Evolutionary conservation across 148 eudicot species (phyloP).

Genomic region (Spergularia marina): DNA sequence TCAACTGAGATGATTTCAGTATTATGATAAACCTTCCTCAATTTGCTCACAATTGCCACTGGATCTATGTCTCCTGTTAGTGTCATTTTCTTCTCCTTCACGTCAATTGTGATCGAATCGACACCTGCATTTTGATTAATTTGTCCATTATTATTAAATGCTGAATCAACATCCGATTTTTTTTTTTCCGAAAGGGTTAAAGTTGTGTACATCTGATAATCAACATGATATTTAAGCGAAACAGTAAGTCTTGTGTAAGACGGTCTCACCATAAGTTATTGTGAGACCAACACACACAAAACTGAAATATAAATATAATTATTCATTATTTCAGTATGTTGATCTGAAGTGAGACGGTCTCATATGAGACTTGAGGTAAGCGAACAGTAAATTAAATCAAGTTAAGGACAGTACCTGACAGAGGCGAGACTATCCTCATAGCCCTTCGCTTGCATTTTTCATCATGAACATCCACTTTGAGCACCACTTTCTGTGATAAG

Average conservation of each 20-base stretch:
- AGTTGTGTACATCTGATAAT: neutral
- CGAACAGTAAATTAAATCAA: too few relatives aligned
- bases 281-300: too few relatives aligned
- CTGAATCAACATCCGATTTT: neutral
- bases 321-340: too few relatives aligned
- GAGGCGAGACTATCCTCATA: constrained; percentile 57
- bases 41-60: constrained; percentile 20
- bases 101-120: constrained; percentile 55
- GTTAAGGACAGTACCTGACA: constrained; percentile 38
- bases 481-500: constrained; percentile 31
- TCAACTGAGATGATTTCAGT: constrained; percentile 29
- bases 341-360: too few relatives aligned
- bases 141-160: neutral
- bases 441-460: constrained; percentile 74
- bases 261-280: too few relatives aligned
- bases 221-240: neutral
- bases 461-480: constrained; percentile 55
- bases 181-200: neutral
- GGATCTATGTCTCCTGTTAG: constrained; percentile 30
- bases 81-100: constrained; percentile 31
- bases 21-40: constrained; percentile 23
- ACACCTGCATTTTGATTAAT: constrained; percentile 38
- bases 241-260: too few relatives aligned
- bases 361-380: too few relatives aligned
- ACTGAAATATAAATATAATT: too few relatives aligned